Evolutionary conservation across 768 basidiomycete species (phyloP), one percentile per base, ranked within the genome.

Genomic region (Suillus sp.): DNA sequence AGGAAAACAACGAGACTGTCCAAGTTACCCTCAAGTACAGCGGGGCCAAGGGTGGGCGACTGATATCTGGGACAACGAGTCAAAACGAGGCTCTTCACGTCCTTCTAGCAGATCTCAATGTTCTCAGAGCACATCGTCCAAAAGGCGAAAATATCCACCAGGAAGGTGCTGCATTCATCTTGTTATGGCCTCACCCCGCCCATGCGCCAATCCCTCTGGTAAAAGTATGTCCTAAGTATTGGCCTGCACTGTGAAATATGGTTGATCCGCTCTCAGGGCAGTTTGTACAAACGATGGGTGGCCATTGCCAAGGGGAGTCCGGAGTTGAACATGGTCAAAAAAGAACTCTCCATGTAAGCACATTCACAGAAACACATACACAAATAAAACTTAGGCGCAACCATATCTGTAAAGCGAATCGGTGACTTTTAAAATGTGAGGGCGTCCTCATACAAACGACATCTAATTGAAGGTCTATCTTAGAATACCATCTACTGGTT

Each of bases 41-140:
- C 13, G 71, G 71, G 14, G 27, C 32, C 4, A 74, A 74, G 59
- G 50, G 62, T 51, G 11, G 25, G 43, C 62, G 57, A 10, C 59
- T 73, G 55, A 59, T 64, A 43, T 60, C 63, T 5, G 63, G 68
- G 8, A 25, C 59, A 0, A 62, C 5, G 65, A 72, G 2, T 66
- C 66, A 35, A 45, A 50, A 8, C 34, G 25, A 30, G 20, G 71
- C 57, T 13, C 64, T 73, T 45, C 65, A 66, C 43, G 68, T 67
- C 53, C 60, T 75, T 42, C 69, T 75, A 59, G 67, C 63, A 47
- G 74, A 76, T 62, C 70, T 76, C 34, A 62, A 48, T n/a, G 65
- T 63, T 43, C 74, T 76, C 43, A 71, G 74, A 59, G 74, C 72
- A 2, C 73, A 76, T 53, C 68, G 64, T 0, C 74, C 73, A 0